Evolutionary conservation across 2,329 filamentous ascomycete species (phyloP).

Genomic region (Pleurostoma richardsiae): DNA sequence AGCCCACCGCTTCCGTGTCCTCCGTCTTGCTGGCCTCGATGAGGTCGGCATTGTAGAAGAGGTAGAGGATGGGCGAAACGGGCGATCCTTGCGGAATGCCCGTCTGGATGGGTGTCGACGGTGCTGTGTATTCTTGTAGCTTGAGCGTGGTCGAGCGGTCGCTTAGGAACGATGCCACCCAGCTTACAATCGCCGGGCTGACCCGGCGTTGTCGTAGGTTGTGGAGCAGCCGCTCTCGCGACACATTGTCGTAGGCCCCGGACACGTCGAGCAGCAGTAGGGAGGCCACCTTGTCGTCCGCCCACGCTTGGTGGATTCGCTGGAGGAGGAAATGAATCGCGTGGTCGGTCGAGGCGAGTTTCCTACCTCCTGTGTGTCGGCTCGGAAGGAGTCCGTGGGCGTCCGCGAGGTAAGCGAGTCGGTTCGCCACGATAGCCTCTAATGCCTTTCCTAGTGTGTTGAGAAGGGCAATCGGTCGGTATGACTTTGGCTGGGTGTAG

Average conservation of each 20-base stretch:
- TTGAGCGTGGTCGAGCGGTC: constrained; percentile 7
- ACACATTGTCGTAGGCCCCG: constrained; percentile 10
- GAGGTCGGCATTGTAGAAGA: constrained; percentile 19
- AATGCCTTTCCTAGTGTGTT: constrained; percentile 12
- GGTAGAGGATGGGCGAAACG: constrained; percentile 17
- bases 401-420: constrained; percentile 8
- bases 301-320: background rate
- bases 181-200: constrained; percentile 10
- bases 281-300: background rate
- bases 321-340: constrained; percentile 1
- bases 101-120: constrained; percentile 5
- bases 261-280: constrained; percentile 1
- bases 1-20: constrained; percentile 6
- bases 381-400: constrained; percentile 5
- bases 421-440: constrained; percentile 10
- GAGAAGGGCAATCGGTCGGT: constrained; percentile 12
- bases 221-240: constrained; percentile 8
- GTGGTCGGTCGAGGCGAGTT: background rate
- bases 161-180: constrained; percentile 12
- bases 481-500: constrained; percentile 11
- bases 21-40: constrained; percentile 12
- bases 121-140: constrained; percentile 8
- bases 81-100: constrained; percentile 17
- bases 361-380: constrained; percentile 2
- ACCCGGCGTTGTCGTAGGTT: constrained; percentile 11